phyloP scores from a whole-genome alignment of 768 basidiomycete species.

The Hypholoma fasciculare region DNA sequence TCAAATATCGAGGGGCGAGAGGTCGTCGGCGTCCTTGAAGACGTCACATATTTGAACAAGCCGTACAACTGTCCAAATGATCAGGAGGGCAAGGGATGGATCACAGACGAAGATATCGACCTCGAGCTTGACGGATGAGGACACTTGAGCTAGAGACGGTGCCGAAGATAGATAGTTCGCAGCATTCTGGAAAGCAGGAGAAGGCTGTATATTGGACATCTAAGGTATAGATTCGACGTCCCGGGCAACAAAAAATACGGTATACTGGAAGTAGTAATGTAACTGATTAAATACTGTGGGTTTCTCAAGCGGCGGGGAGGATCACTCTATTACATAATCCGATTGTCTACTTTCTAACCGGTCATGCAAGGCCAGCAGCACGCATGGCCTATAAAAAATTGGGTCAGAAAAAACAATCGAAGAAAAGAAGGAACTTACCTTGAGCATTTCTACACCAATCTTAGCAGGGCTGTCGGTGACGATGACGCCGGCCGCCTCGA shows the following conservation, averaged over 20 bases:
- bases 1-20: conserved; percentile 78
- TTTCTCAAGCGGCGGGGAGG: not conserved
- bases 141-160: conserved; percentile 52
- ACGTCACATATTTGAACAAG: conserved; percentile 75
- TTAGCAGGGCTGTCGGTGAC: conserved; percentile 96
- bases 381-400: conserved; percentile 63
- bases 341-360: conserved; percentile 4
- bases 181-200: conserved; percentile 53
- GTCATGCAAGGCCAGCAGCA: conserved; percentile 65
- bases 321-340: conserved; percentile 20
- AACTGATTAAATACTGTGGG: conserved; percentile 5
- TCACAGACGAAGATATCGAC: conserved; percentile 40
- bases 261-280: conserved; percentile 4
- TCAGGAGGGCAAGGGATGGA: conserved; percentile 28
- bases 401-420: not conserved
- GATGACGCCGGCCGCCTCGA: conserved; percentile 89
- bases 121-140: conserved; percentile 73
- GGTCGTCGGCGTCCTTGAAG: conserved; percentile 50
- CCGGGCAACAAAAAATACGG: not conserved
- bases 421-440: conserved; percentile 49
- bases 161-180: conserved; percentile 63
- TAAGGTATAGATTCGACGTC: not conserved
- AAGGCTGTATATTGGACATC: conserved; percentile 19
- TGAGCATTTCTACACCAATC: conserved; percentile 87
- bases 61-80: conserved; percentile 69